A percentile compares a stretch with the other conserved stretches of the same genome.
phyloP scores from a whole-genome alignment of 345 rosid genomes.

The Euphorbia lathyris region DNA sequence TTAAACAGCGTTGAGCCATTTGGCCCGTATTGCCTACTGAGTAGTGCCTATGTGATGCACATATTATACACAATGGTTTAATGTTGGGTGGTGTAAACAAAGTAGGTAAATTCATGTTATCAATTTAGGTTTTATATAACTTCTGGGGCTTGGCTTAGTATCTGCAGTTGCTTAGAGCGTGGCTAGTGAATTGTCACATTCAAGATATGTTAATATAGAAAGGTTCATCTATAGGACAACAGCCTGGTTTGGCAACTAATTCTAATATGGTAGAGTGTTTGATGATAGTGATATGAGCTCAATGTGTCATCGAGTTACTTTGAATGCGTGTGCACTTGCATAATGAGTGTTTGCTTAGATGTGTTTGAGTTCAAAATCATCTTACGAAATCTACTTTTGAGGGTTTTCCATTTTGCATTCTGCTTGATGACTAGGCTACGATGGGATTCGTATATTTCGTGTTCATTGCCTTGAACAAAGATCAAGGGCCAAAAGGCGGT shows the following conservation, averaged over 20 bases:
- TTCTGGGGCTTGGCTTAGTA: not conserved
- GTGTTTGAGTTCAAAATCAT: not conserved
- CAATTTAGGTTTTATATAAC: not conserved
- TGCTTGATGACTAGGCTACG: constrained; percentile 55
- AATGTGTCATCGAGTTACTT: not conserved
- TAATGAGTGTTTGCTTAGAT: no score
- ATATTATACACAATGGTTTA: not conserved
- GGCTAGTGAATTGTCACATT: not conserved
- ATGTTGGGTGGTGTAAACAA: not conserved
- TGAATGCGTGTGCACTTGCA: no score
- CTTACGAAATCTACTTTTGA: not conserved
- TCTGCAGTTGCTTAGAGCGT: not conserved
- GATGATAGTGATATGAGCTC: not conserved
- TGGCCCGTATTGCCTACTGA: not conserved
- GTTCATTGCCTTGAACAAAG: constrained; percentile 84
- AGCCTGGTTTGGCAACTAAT: not conserved
- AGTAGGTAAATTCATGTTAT: not conserved
- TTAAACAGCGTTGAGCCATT: not conserved
- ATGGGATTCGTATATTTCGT: constrained; percentile 88
- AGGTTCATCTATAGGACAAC: not conserved
- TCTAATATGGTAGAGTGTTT: no score
- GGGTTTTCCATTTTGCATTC: constrained; percentile 2
- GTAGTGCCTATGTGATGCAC: not conserved
- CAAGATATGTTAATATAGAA: not conserved
- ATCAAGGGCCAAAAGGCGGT: constrained; percentile 49